Percentiles rank a stretch among this genome's conserved stretches.
Evolutionary conservation across 495 filamentous ascomycete species (phyloP).

Genomic region (Recurvomyces mirabilis): DNA sequence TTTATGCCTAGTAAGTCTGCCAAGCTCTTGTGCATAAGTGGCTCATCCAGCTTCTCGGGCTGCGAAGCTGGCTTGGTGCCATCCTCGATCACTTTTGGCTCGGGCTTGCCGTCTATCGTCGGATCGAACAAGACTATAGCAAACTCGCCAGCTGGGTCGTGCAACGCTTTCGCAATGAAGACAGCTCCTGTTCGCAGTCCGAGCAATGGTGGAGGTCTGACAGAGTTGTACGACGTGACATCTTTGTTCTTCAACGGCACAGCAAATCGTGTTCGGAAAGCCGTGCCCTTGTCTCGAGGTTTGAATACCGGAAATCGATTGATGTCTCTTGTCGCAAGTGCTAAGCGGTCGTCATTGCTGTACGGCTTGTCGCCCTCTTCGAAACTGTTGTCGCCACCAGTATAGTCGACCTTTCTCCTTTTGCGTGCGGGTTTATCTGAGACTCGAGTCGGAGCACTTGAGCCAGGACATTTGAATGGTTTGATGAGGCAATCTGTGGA

Average conservation of each 20-base stretch:
- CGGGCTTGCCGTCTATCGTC: slow-evolving; percentile 75
- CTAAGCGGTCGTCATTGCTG: slow-evolving; percentile 77
- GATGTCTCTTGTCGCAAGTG: slow-evolving; percentile 74
- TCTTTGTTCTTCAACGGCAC: slow-evolving; percentile 81
- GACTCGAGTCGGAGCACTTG: slow-evolving; percentile 55
- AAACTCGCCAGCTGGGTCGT: slow-evolving; percentile 93
- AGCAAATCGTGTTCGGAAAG: slow-evolving; percentile 72
- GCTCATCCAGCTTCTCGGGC: slow-evolving; percentile 57
- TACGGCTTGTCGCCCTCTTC: slow-evolving; percentile 70
- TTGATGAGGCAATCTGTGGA: slow-evolving; percentile 61
- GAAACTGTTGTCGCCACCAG: slow-evolving; percentile 60
- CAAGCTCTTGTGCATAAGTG: slow-evolving; percentile 81
- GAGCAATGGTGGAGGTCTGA: slow-evolving; percentile 70
- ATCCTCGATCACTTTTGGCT: slow-evolving; percentile 35
- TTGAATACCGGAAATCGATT: slow-evolving; percentile 88
- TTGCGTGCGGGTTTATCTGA: slow-evolving; percentile 80
- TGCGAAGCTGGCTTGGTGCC: slow-evolving; percentile 36
- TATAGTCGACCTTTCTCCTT: slow-evolving; percentile 79
- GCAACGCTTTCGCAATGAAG: slow-evolving; percentile 82
- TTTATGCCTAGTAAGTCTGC: slow-evolving; percentile 93
- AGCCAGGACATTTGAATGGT: slow-evolving; percentile 90
- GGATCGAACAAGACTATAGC: slow-evolving; percentile 94
- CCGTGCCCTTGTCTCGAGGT: slow-evolving; percentile 70
- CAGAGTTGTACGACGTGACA: slow-evolving; percentile 56
- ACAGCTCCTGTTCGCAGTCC: slow-evolving; percentile 73